phyloP scores from a whole-genome alignment of 768 basidiomycete species.

The Lentinula edodes region DNA sequence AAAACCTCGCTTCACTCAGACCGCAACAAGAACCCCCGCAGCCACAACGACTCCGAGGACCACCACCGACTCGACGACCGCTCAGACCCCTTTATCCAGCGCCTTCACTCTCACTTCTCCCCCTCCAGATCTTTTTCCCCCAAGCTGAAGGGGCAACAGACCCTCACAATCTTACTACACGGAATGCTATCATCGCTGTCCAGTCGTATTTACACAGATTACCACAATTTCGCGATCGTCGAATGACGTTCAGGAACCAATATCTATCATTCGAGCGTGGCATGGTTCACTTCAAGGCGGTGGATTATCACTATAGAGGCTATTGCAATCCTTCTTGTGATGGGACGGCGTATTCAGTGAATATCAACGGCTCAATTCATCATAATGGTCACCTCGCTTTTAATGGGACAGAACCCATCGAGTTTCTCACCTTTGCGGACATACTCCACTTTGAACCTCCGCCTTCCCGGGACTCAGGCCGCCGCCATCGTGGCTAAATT shows the following conservation, averaged over 20 bases:
- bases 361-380: not conserved
- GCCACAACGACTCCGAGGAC: too few relatives aligned
- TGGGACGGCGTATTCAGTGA: not conserved
- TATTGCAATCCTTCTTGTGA: not conserved
- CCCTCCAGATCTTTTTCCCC: not conserved
- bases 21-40: too few relatives aligned
- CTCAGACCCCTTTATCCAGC: too few relatives aligned
- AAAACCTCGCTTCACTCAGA: too few relatives aligned
- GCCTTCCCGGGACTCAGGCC: not conserved
- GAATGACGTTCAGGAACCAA: not conserved
- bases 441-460: not conserved
- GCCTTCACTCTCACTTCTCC: not conserved
- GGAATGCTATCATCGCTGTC: not conserved
- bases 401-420: not conserved
- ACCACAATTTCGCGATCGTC: not conserved
- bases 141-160: not conserved
- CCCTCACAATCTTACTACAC: too few relatives aligned
- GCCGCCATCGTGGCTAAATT: too few relatives aligned
- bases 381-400: not conserved
- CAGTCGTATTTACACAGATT: not conserved
- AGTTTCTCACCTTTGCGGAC: not conserved
- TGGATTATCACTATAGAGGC: not conserved
- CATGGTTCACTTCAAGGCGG: not conserved
- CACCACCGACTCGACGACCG: too few relatives aligned
- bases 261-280: not conserved